phyloP scores from a whole-genome alignment of 2,329 filamentous ascomycete genomes.

The Fusarium compactum region DNA sequence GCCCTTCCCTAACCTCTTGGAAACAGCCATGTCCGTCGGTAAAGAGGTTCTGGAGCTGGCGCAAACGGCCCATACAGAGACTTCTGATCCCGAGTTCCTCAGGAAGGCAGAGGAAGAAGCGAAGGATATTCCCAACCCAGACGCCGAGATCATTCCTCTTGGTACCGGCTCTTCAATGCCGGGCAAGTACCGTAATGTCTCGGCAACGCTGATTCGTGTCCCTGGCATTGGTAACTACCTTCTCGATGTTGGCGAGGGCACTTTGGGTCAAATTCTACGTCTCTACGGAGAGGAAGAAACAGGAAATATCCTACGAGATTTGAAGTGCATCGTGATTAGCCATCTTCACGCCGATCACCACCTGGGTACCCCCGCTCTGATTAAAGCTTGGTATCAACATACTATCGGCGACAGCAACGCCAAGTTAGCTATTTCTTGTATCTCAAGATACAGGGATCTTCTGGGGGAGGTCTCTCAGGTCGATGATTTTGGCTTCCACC shows the following conservation, averaged over 20 bases:
- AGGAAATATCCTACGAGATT: conserved; percentile 77
- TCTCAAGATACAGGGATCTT: conserved; percentile 78
- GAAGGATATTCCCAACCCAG: conserved; percentile 75
- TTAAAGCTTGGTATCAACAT: conserved; percentile 81
- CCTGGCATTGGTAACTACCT: conserved; percentile 90
- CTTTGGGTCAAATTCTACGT: conserved; percentile 86
- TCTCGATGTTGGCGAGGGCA: conserved; percentile 93
- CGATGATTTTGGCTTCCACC: conserved; percentile 78
- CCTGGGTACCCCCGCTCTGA: conserved; percentile 83
- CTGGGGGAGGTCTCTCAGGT: conserved; percentile 82
- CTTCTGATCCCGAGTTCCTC: conserved; percentile 60
- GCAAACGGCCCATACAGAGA: conserved; percentile 57
- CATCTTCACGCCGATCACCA: conserved; percentile 98
- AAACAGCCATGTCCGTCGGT: conserved; percentile 56
- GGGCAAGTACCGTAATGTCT: conserved; percentile 96
- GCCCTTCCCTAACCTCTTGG: conserved; percentile 61
- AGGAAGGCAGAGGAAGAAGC: conserved; percentile 64
- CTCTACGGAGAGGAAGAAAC: conserved; percentile 75
- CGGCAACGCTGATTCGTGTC: conserved; percentile 84
- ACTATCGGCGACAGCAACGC: conserved; percentile 54
- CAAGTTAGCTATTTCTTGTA: conserved; percentile 75
- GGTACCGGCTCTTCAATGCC: conserved; percentile 92
- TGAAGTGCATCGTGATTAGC: conserved; percentile 90
- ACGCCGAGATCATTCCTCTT: conserved; percentile 86
- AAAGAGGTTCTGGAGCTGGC: conserved; percentile 65